A percentile compares a stretch with the other conserved stretches of the same genome.
phyloP scores from a whole-genome alignment of 441 rosid genomes.

The Brassica hybrid region DNA sequence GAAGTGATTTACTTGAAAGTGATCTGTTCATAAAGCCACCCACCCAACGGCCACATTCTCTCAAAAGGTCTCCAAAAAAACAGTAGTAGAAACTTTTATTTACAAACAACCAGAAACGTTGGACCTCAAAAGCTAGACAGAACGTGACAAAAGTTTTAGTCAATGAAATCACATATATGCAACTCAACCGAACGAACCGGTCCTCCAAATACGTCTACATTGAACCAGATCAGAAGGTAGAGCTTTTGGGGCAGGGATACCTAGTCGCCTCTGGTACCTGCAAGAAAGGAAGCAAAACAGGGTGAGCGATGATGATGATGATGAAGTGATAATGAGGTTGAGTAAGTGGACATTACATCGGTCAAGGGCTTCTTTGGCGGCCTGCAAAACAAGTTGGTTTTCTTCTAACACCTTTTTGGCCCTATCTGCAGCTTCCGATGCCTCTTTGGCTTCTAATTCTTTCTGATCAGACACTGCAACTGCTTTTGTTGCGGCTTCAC shows the following conservation, averaged over 20 bases:
- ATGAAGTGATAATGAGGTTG: background rate
- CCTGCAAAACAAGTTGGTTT: background rate
- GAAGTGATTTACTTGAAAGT: background rate
- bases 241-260: background rate
- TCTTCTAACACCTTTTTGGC: background rate
- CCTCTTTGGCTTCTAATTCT: slow-evolving; percentile 11
- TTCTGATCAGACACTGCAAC: background rate
- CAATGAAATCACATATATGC: background rate
- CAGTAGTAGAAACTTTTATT: background rate
- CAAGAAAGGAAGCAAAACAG: slow-evolving; percentile 11
- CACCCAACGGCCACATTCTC: background rate
- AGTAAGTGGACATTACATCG: slow-evolving; percentile 9
- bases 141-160: background rate
- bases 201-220: slow-evolving; percentile 4
- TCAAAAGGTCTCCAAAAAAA: background rate
- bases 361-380: background rate
- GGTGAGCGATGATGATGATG: background rate
- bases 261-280: slow-evolving; percentile 20
- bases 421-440: background rate
- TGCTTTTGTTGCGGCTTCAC: background rate
- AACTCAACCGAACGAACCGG: background rate
- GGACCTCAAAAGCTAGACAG: background rate
- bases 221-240: slow-evolving; percentile 3
- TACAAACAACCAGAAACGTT: background rate
- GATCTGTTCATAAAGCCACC: background rate